Conservation (phyloP, 78 protist species). For the Dictyostelium intermedium region DNA sequence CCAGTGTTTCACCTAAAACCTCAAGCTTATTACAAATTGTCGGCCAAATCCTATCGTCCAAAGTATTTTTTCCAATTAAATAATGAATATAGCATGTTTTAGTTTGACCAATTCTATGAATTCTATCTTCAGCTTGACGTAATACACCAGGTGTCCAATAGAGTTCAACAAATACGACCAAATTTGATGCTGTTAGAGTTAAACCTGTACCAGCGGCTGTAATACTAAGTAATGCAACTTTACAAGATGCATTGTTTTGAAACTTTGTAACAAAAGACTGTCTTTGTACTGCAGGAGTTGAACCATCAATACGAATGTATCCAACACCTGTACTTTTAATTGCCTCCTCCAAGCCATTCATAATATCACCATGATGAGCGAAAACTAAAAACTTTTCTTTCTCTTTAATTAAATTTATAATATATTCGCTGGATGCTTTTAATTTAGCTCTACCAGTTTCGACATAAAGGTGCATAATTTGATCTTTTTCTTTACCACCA, state of each 20-base stretch:
- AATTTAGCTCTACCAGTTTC: constrained; percentile 70
- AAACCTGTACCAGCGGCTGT: constrained; percentile 92
- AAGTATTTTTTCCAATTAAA: constrained; percentile 57
- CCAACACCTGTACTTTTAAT: neutral
- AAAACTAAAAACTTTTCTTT: constrained; percentile 75
- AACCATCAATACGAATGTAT: constrained; percentile 91
- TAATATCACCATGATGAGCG: constrained; percentile 71
- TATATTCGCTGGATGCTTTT: constrained; percentile 35
- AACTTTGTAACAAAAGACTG: constrained; percentile 78
- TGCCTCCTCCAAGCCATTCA: constrained; percentile 49
- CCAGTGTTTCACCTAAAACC: constrained; percentile 70
- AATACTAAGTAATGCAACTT: constrained; percentile 90
- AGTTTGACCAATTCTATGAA: constrained; percentile 85
- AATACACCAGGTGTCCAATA: constrained; percentile 89
- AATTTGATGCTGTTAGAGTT: constrained; percentile 88
- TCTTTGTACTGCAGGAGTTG: constrained; percentile 68
- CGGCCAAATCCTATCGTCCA: constrained; percentile 82
- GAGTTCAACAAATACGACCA: constrained; percentile 92
- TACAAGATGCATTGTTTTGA: constrained; percentile 58
- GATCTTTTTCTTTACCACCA: constrained; percentile 8
- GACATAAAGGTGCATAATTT: constrained; percentile 3
- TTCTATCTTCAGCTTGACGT: constrained; percentile 87
- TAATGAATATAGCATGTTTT: constrained; percentile 61
- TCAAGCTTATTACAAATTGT: constrained; percentile 58
- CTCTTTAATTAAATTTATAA: neutral